Percentiles rank a stretch among this genome's conserved stretches.
Conservation (phyloP, 139 green algal genomes). For the Haematococcus lacustris region DNA sequence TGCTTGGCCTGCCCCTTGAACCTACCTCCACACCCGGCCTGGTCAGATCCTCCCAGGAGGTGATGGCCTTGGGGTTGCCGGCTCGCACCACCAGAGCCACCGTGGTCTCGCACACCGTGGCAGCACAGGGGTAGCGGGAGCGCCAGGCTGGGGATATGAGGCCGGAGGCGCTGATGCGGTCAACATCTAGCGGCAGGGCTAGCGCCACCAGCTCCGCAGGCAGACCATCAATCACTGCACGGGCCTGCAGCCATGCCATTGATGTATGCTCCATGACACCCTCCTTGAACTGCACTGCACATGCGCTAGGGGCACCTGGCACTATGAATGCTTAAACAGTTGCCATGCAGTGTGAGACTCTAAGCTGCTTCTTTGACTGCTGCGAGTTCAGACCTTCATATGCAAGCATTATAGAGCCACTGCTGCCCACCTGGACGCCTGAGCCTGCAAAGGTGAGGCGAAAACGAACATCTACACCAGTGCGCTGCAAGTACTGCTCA, state of each 20-base stretch:
- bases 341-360: not conserved
- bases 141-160: constrained; percentile 57
- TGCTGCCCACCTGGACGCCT: constrained; percentile 50
- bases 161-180: constrained; percentile 56
- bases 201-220: constrained; percentile 60
- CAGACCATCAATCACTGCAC: constrained; percentile 61
- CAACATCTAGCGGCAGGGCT: constrained; percentile 64
- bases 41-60: constrained; percentile 65
- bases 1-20: not conserved
- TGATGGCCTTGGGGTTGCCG: constrained; percentile 59
- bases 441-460: constrained; percentile 68
- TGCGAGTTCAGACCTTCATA: not conserved
- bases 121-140: constrained; percentile 18
- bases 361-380: not conserved
- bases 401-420: not conserved
- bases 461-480: constrained; percentile 55
- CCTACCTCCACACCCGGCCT: constrained; percentile 37
- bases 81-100: constrained; percentile 32
- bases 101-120: constrained; percentile 39
- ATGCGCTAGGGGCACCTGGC: not conserved
- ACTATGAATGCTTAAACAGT: not conserved
- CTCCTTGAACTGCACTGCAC: not conserved
- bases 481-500: constrained; percentile 40
- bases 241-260: constrained; percentile 22
- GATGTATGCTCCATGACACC: not conserved